These are phyloP conservation scores for Aspergillus brunneoviolaceus DNA, from an alignment of 2,329 filamentous ascomycete genomes.

Conservation along the genomic window DNA sequence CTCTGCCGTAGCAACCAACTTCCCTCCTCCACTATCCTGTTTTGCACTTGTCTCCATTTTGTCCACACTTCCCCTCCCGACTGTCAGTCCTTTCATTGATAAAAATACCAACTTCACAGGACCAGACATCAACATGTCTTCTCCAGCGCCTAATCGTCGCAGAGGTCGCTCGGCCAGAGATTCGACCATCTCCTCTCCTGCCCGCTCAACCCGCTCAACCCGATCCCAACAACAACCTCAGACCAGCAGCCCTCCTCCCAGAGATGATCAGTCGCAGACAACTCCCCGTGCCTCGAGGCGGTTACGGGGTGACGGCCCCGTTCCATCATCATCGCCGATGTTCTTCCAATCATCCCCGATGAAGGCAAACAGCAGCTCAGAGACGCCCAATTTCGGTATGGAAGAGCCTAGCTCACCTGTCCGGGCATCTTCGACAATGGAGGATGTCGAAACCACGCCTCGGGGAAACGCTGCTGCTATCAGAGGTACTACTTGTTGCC, in stretches of 20 bases:
- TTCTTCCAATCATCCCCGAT: conserved; percentile 68
- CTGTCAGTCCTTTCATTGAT: conserved; percentile 8
- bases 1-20: conserved; percentile 19
- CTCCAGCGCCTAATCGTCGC: conserved; percentile 42
- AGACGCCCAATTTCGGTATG: conserved; percentile 42
- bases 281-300: conserved; percentile 50
- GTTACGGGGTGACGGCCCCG: conserved; percentile 38
- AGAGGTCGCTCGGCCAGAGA: conserved; percentile 43
- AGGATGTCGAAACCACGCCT: conserved; percentile 46
- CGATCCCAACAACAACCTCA: conserved; percentile 33
- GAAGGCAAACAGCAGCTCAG: conserved; percentile 43
- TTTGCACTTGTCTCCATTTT: background rate
- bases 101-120: conserved; percentile 7
- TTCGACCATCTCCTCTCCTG: conserved; percentile 41
- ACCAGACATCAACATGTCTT: conserved; percentile 39
- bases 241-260: conserved; percentile 33
- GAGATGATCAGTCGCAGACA: conserved; percentile 29
- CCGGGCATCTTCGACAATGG: conserved; percentile 39
- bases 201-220: conserved; percentile 31
- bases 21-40: conserved; percentile 5
- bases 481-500: conserved; percentile 38
- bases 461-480: conserved; percentile 37
- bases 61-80: background rate
- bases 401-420: conserved; percentile 51
- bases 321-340: conserved; percentile 74